Evolutionary conservation across 2,329 filamentous ascomycete species (phyloP).

Genomic region (Talaromyces sp.): DNA sequence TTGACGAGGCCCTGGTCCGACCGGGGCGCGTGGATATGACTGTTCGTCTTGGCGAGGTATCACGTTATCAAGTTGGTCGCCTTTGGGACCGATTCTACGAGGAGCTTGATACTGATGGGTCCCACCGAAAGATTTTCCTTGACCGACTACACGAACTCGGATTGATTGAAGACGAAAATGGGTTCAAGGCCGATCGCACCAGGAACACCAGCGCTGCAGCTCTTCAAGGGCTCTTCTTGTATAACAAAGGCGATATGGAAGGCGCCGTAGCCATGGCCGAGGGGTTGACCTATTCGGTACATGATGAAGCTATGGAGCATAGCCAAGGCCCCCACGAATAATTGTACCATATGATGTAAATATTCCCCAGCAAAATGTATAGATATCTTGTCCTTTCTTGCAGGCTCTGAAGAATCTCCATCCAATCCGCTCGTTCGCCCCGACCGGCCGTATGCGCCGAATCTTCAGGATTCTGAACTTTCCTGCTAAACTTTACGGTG

Average conservation of each 20-base stretch:
- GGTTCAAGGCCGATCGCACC: constrained; percentile 49
- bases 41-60: constrained; percentile 84
- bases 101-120: constrained; percentile 69
- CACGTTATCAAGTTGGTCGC: constrained; percentile 76
- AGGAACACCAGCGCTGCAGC: constrained; percentile 80
- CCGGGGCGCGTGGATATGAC: constrained; percentile 95
- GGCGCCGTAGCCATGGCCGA: constrained; percentile 83
- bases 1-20: constrained; percentile 85
- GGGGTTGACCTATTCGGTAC: constrained; percentile 35
- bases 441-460: constrained; percentile 9
- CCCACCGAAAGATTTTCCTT: constrained; percentile 70
- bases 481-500: constrained; percentile 13
- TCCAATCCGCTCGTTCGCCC: not conserved
- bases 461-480: constrained; percentile 1
- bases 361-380: constrained; percentile 18
- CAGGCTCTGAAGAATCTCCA: constrained; percentile 1
- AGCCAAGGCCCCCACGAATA: constrained; percentile 13
- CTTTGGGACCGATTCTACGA: constrained; percentile 97
- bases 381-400: constrained; percentile 11
- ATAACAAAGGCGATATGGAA: constrained; percentile 88
- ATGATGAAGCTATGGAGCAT: constrained; percentile 32
- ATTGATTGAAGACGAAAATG: constrained; percentile 63
- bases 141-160: constrained; percentile 68
- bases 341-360: constrained; percentile 31
- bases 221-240: constrained; percentile 90